These are phyloP conservation scores for Meyerozyma sp. DNA, from an alignment of 1,139 yeast genomes.

Conservation along the genomic window DNA sequence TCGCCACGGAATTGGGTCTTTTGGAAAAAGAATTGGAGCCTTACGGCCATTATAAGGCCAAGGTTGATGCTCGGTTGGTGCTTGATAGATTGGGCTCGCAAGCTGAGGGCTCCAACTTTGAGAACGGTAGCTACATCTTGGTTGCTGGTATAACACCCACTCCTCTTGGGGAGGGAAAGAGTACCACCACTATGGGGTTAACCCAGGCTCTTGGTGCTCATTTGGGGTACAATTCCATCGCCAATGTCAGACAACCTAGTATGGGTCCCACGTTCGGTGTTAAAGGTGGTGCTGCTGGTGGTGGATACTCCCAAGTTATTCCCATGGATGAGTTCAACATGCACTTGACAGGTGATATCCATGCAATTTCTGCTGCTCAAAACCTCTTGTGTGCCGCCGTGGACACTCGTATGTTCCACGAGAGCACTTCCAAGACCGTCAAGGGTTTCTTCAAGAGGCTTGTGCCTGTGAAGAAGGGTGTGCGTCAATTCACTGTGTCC, in stretches of 20 bases:
- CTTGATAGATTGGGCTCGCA: conserved; percentile 71
- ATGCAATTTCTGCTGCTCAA: conserved; percentile 94
- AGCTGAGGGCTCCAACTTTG: conserved; percentile 42
- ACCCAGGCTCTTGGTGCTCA: conserved; percentile 97
- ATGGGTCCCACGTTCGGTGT: conserved; percentile 99
- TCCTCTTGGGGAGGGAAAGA: conserved; percentile 97
- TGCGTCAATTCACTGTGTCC: conserved; percentile 69
- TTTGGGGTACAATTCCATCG: conserved; percentile 79
- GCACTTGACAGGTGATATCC: conserved; percentile 98
- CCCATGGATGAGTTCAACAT: conserved; percentile 99
- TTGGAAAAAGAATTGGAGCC: conserved; percentile 81
- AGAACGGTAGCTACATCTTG: conserved; percentile 81
- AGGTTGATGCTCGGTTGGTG: conserved; percentile 45
- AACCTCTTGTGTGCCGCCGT: conserved; percentile 95
- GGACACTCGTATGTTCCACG: conserved; percentile 97
- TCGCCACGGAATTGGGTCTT: conserved; percentile 84
- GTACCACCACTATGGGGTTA: conserved; percentile 94
- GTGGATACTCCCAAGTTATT: conserved; percentile 96
- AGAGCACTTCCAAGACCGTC: conserved; percentile 84
- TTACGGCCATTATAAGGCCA: conserved; percentile 89
- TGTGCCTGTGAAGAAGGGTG: conserved; percentile 84
- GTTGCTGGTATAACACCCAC: conserved; percentile 99
- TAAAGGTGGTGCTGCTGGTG: conserved; percentile 99
- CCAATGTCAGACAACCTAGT: conserved; percentile 96
- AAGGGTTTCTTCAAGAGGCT: conserved; percentile 74